These are phyloP conservation scores for Fusarium sp. DNA, from an alignment of 2,329 filamentous ascomycete genomes.

Conservation along the genomic window DNA sequence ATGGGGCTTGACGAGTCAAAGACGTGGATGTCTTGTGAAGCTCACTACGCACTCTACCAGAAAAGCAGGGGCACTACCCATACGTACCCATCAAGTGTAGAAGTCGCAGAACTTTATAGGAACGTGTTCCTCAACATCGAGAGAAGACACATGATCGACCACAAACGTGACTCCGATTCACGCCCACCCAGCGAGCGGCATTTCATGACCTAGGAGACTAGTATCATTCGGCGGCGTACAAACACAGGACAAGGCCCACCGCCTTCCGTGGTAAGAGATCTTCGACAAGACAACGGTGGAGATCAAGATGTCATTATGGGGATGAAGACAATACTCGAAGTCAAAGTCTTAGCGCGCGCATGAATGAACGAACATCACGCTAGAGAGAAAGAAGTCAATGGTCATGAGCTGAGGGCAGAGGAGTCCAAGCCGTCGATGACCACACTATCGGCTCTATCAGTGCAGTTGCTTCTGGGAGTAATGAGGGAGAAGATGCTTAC, in stretches of 20 bases:
- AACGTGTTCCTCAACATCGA: too few species aligned
- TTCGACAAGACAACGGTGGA: accelerated
- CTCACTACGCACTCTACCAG: too few species aligned
- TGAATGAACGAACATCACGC: not conserved
- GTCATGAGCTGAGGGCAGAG: not conserved
- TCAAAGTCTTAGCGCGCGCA: not conserved
- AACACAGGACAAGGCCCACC: too few species aligned
- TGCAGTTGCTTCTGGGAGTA: too few species aligned
- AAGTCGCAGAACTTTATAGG: too few species aligned
- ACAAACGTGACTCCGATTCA: too few species aligned
- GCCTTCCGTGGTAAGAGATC: not conserved
- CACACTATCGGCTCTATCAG: not conserved
- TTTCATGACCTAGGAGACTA: accelerated
- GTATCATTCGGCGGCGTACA: accelerated
- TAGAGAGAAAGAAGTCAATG: not conserved
- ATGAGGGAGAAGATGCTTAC: too few species aligned
- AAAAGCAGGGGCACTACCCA: accelerated
- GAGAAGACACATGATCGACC: too few species aligned
- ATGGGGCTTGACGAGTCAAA: too few species aligned
- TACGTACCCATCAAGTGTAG: accelerated
- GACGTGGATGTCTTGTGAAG: too few species aligned
- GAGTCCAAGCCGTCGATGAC: not conserved
- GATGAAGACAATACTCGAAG: accelerated
- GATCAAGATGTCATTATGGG: not conserved
- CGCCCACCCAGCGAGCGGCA: too few species aligned